Percentiles rank a stretch among this genome's conserved stretches.
Evolutionary conservation across 768 basidiomycete genomes (phyloP).

Genomic region (Mycena chlorophos): DNA sequence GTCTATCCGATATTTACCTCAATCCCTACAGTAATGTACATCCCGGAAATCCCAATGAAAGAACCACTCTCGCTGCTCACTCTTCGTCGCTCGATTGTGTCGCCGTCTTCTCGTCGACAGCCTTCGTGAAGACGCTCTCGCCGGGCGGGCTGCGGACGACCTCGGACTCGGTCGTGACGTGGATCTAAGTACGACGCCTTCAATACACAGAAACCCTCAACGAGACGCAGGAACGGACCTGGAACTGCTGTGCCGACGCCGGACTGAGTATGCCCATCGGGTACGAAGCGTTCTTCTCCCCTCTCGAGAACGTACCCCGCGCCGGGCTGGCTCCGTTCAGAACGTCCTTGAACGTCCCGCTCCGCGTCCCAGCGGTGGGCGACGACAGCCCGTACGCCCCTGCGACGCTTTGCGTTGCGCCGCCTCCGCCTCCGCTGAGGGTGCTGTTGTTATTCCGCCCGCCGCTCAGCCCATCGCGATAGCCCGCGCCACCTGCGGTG

Average conservation of each 20-base stretch:
- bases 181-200: not conserved
- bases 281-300: not conserved
- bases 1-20: too few relatives aligned
- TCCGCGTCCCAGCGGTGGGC: not conserved
- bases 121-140: too few relatives aligned
- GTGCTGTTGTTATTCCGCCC: not conserved
- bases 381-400: not conserved
- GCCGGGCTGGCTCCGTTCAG: not conserved
- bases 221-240: constrained; percentile 4
- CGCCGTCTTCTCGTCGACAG: too few relatives aligned
- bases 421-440: not conserved
- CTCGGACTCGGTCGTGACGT: constrained; percentile 12
- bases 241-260: constrained; percentile 4
- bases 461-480: not conserved
- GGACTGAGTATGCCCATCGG: constrained; percentile 1
- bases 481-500: not conserved
- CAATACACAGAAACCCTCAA: not conserved
- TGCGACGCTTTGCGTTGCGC: not conserved
- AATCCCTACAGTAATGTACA: too few relatives aligned
- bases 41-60: too few relatives aligned
- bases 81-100: too few relatives aligned
- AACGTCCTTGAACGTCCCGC: not conserved
- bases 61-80: too few relatives aligned
- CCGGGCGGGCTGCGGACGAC: constrained; percentile 7
- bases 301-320: not conserved